These are phyloP conservation scores for Nicotiana obtusifolia DNA, from an alignment of 257 asterid species.

Conservation along the genomic window DNA sequence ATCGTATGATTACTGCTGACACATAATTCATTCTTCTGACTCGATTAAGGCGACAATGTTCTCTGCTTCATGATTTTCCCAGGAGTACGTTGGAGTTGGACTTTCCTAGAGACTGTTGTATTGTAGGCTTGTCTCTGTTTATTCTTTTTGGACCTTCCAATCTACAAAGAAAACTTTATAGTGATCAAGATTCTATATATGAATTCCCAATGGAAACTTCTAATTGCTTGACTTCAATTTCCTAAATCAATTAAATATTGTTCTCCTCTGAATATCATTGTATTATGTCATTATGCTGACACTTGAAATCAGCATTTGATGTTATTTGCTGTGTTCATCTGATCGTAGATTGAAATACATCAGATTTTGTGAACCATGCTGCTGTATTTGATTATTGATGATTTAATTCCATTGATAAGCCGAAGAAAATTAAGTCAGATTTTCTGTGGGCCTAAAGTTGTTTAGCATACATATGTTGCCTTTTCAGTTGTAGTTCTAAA, in stretches of 20 bases:
- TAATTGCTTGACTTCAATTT: neutral
- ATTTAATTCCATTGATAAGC: slow-evolving; percentile 5
- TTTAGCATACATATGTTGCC: neutral
- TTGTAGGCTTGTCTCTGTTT: neutral
- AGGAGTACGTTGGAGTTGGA: neutral
- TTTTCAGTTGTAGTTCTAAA: slow-evolving; percentile 17
- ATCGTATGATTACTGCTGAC: neutral
- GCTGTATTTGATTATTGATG: slow-evolving; percentile 8
- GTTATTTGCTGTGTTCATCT: neutral
- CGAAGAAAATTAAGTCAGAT: neutral
- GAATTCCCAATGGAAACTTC: neutral
- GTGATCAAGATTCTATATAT: slow-evolving; percentile 1
- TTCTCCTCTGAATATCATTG: neutral
- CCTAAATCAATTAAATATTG: neutral
- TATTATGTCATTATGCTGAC: neutral
- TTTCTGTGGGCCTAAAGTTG: neutral
- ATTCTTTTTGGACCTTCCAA: neutral
- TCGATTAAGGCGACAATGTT: neutral
- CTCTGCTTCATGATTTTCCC: neutral
- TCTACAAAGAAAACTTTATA: neutral
- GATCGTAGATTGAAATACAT: neutral
- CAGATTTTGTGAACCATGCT: slow-evolving; percentile 12
- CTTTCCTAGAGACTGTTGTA: neutral
- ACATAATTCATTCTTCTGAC: neutral
- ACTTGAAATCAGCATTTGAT: neutral